These are phyloP conservation scores for Neopestalotiopsis sp. DNA, from an alignment of 2,329 filamentous ascomycete genomes.

Conservation along the genomic window DNA sequence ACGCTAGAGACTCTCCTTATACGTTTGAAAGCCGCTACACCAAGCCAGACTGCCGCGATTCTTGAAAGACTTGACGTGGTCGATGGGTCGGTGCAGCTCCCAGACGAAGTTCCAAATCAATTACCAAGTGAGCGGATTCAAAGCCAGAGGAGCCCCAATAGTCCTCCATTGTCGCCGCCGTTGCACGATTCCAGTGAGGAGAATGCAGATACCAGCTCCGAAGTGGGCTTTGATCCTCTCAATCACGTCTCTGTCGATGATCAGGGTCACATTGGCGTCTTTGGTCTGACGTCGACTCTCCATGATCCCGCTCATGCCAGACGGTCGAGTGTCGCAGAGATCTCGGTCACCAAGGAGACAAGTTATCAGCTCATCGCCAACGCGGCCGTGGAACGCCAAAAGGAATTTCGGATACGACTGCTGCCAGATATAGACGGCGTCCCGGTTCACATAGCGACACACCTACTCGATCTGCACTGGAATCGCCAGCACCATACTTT, in stretches of 20 bases:
- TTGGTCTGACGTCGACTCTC: constrained; percentile 21
- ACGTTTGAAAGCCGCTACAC: not conserved
- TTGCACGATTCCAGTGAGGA: not conserved
- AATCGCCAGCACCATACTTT: constrained; percentile 43
- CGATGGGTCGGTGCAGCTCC: not conserved
- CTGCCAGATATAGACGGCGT: constrained; percentile 33
- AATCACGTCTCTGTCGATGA: constrained; percentile 21
- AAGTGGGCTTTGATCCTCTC: constrained; percentile 12
- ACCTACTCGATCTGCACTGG: constrained; percentile 45
- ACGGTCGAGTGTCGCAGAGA: not conserved
- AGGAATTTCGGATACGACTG: constrained; percentile 16
- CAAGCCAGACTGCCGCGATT: not conserved
- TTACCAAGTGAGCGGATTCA: not conserved
- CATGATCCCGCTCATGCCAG: constrained; percentile 8
- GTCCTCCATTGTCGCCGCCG: not conserved
- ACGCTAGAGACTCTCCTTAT: not conserved
- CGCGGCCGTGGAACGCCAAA: constrained; percentile 20
- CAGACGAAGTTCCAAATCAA: not conserved
- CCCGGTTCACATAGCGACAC: constrained; percentile 36
- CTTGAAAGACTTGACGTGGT: not conserved
- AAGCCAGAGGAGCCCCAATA: not conserved
- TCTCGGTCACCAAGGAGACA: constrained; percentile 2
- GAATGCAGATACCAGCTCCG: constrained; percentile 7
- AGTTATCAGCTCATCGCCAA: constrained; percentile 22
- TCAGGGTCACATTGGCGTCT: constrained; percentile 18